Evolutionary conservation across 2,329 filamentous ascomycete species (phyloP).

Genomic region (Hirsutella rhossiliensis): DNA sequence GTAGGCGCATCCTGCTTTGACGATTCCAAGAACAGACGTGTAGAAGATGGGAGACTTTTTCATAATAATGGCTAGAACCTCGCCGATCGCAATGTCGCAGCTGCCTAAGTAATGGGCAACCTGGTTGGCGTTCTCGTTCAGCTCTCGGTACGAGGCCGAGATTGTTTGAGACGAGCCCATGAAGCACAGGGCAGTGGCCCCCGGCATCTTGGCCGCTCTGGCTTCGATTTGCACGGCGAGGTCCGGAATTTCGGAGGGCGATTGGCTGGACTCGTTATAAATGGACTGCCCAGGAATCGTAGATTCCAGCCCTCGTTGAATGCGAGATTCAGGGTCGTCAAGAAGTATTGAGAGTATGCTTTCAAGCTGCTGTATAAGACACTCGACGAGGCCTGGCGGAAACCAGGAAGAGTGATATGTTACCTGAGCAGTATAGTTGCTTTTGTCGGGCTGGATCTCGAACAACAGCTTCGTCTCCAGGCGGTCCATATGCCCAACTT

Average conservation of each 20-base stretch:
- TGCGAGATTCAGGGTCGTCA: constrained; percentile 9
- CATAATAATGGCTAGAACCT: constrained; percentile 62
- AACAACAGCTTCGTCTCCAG: constrained; percentile 67
- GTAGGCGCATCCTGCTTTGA: constrained; percentile 69
- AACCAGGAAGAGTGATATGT: constrained; percentile 39
- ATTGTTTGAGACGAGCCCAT: constrained; percentile 28
- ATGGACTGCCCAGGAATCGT: constrained; percentile 30
- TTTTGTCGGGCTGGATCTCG: constrained; percentile 55
- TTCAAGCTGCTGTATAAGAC: constrained; percentile 51
- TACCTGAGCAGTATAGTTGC: constrained; percentile 28
- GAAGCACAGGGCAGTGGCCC: constrained; percentile 53
- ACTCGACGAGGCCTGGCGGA: constrained; percentile 37
- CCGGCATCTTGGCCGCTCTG: constrained; percentile 33
- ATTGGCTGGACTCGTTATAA: constrained; percentile 28
- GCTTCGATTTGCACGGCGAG: constrained; percentile 43
- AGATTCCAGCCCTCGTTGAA: constrained; percentile 6
- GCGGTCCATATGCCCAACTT: constrained; percentile 53
- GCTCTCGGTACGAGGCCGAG: constrained; percentile 46
- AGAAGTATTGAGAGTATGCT: constrained; percentile 26
- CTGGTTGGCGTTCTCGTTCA: constrained; percentile 53
- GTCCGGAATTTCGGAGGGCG: constrained; percentile 24
- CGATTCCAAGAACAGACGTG: constrained; percentile 56
- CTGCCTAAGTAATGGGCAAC: constrained; percentile 43
- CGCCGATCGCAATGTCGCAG: constrained; percentile 33
- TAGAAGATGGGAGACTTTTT: constrained; percentile 67